phyloP scores from a whole-genome alignment of 2,329 filamentous ascomycete species.

The Fusarium xyrophilum region DNA sequence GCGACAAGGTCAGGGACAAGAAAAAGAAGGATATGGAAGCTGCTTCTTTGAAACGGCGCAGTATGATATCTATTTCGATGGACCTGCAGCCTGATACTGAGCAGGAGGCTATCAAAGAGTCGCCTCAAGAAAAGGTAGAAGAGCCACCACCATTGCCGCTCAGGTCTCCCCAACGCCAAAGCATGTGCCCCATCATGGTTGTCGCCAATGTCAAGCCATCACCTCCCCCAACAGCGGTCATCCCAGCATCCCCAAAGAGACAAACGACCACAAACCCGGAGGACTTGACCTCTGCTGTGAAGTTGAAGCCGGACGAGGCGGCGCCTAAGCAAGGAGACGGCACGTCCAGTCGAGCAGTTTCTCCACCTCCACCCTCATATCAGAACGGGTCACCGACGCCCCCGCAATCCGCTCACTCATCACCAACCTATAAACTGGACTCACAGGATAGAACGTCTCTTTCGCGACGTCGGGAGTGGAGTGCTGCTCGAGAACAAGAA shows the following conservation, averaged over 20 bases:
- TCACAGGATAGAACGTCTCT: constrained; percentile 43
- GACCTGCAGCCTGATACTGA: background rate
- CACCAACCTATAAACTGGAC: constrained; percentile 37
- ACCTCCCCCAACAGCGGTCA: constrained; percentile 12
- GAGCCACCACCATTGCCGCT: constrained; percentile 24
- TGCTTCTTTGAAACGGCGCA: constrained; percentile 36
- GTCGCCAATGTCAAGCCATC: constrained; percentile 49
- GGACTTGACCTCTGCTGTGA: constrained; percentile 1
- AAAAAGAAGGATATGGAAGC: constrained; percentile 52
- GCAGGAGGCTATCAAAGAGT: background rate
- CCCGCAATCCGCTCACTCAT: constrained; percentile 42
- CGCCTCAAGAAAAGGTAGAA: background rate
- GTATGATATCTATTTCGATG: constrained; percentile 5
- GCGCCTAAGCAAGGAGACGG: background rate
- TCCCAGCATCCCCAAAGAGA: background rate
- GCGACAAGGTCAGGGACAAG: constrained; percentile 50
- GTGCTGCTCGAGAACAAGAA: constrained; percentile 40
- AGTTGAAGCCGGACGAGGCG: constrained; percentile 5
- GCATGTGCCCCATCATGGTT: constrained; percentile 50
- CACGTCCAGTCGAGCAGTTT: constrained; percentile 6
- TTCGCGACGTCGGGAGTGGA: constrained; percentile 47
- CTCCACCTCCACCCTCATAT: constrained; percentile 14
- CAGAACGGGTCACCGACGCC: constrained; percentile 41
- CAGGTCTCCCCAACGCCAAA: constrained; percentile 31
- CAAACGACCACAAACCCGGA: background rate